Base-by-base conservation (phyloP, 1,284 basidiomycete species). In the Heterobasidion occidentale region DNA sequence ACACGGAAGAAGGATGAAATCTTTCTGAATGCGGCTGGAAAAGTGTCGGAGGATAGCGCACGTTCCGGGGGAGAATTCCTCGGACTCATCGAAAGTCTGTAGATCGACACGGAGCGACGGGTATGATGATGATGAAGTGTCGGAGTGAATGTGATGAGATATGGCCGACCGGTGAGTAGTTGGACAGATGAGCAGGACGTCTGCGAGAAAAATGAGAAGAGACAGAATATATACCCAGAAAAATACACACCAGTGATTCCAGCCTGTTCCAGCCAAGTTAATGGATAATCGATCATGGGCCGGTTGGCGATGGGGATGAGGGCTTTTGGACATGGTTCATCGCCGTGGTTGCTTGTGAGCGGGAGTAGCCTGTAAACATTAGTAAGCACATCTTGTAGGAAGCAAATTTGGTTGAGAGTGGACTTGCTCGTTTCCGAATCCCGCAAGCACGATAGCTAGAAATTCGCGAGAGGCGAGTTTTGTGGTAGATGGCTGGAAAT, bases 1-100 rank as follows among this genome's bases (percentile, higher is more conserved):
- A 69, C 93, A 96, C 1, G 94, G 90, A 1, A 96, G 78, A n/a
- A 98, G 70, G 46, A 97, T 80, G 69, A 97, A 94, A 70, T 97
- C 94, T 64, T 84, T 80, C 56, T 78, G 74, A 58, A 92, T 90
- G 51, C 84, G 82, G 52, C 65, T 70, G 2, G 87, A 76, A 65
- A 91, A 88, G 65, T 88, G 81, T 46, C 81, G 76, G 55, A 92
- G 77, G 42, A 91, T 74, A 34, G 79, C 75, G 60, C 86, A 86
- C 2, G 90, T 90, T 46, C 89, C 90, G 4, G 77, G 75, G 50
- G 77, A 76, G 11, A 77, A 70, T 42, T 86, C 84, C 46, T 78
- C 78, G 3, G 83, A 77, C 64, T 91, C 87, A 54, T 91, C 90
- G 55, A 82, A 88, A 2, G 86, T 81, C 63, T 90, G 86, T 2